A percentile compares a stretch with the other conserved stretches of the same genome.
Conservation (phyloP, 306 rosid species). For the Corylus avellana region DNA sequence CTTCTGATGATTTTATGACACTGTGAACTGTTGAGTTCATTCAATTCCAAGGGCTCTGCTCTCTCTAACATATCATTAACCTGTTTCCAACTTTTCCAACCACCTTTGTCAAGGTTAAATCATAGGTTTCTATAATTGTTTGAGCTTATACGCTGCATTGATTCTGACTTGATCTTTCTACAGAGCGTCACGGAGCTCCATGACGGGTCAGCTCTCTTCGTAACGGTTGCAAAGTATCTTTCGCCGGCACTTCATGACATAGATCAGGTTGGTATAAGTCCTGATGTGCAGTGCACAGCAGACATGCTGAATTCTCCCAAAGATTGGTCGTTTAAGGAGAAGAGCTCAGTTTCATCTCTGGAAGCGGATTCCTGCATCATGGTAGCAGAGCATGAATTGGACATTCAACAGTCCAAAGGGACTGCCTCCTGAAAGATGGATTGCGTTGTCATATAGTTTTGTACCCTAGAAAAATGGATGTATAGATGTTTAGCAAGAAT, state of each 20-base stretch:
- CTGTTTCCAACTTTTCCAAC: neutral
- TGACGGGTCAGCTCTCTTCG: slow-evolving; percentile 92
- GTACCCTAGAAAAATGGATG: slow-evolving; percentile 26
- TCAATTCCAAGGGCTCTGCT: too few species aligned
- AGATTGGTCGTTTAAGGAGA: slow-evolving; percentile 45
- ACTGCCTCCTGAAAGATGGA: slow-evolving; percentile 69
- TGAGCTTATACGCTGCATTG: slow-evolving; percentile 3
- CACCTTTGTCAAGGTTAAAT: neutral
- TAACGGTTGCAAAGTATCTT: slow-evolving; percentile 88
- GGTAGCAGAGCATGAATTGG: slow-evolving; percentile 93
- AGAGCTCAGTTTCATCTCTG: slow-evolving; percentile 52
- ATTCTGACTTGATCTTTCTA: slow-evolving; percentile 14
- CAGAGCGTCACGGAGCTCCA: slow-evolving; percentile 94
- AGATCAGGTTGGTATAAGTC: slow-evolving; percentile 86
- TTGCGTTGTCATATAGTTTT: neutral
- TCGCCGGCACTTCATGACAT: slow-evolving; percentile 94
- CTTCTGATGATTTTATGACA: neutral
- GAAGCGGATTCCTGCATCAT: slow-evolving; percentile 91
- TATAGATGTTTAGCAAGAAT: slow-evolving; percentile 27
- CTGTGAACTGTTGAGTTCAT: too few species aligned
- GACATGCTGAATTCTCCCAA: slow-evolving; percentile 64
- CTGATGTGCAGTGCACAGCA: slow-evolving; percentile 93
- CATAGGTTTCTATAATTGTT: neutral
- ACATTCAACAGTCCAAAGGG: slow-evolving; percentile 70
- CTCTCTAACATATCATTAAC: neutral